Base-by-base conservation (phyloP, 495 filamentous ascomycete species). In the Letharia lupina region DNA sequence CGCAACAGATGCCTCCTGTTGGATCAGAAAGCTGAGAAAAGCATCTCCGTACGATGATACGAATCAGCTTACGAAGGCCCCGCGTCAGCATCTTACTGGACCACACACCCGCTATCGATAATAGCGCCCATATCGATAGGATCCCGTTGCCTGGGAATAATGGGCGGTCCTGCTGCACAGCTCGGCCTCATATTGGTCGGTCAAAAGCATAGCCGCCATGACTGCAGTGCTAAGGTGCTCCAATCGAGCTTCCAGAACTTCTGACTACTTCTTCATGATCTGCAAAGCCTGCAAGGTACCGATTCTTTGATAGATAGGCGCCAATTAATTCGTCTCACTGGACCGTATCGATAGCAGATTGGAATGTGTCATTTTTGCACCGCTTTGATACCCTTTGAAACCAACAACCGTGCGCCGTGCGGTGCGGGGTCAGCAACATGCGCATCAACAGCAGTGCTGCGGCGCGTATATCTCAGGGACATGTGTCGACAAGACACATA, bases 351-450 rank as follows among this genome's bases (percentile, higher is more conserved):
- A 45, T 59, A 57, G 33, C 54, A 37, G 54, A 57, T 37, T 57
- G 54, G 54, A 20, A 37, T 57, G 54, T 33, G n/a, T 61, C 64
- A 66, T 66, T 40, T 61, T 35, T 9, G 39, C 57, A 64, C 61
- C 68, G 67, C 60, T 62, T 62, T 65, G 68, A 61, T 62, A 54
- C 60, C 61, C 61, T 60, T 69, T 18, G 41, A 59, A 59, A 47
- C 52, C 28, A 23, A 60, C 64, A 67, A 57, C 68, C 65, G 68
- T 70, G 68, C 68, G 65, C 68, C 65, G 68, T 70, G 68, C 68
- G 65, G 68, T 67, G 68, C 68, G 65, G 68, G 68, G 68, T 70
- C 58, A 56, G 40, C n/a, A 63, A 52, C 60, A 70, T 70, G 68
- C 68, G 68, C 68, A 64, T 52, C 54, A 52, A 67, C 37, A 52